phyloP scores from a whole-genome alignment of 2,329 filamentous ascomycete species.

The Paecilomyces formosus region DNA sequence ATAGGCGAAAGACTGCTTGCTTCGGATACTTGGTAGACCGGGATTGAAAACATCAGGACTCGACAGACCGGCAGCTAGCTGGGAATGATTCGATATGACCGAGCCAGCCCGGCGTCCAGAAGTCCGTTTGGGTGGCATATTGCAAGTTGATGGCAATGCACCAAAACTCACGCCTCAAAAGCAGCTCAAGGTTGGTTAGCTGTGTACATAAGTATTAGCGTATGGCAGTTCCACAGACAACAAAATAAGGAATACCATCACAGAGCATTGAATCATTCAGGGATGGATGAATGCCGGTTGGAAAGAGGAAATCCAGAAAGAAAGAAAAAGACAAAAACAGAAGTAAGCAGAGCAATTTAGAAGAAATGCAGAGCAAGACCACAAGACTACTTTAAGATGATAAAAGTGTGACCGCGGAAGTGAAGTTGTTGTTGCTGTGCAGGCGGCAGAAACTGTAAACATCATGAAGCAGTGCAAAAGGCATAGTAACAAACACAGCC shows the following conservation, averaged over 20 bases:
- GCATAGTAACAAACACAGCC: not conserved
- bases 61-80: constrained; percentile 5
- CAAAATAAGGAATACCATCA: not conserved
- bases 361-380: not conserved
- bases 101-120: constrained; percentile 10
- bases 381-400: not conserved
- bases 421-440: not conserved
- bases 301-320: not conserved
- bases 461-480: not conserved
- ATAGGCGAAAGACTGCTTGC: constrained; percentile 34
- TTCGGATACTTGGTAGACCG: constrained; percentile 28
- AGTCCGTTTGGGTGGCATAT: constrained; percentile 16
- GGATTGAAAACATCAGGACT: constrained; percentile 17
- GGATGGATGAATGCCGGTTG: not conserved
- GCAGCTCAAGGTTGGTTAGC: not conserved
- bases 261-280: not conserved
- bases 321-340: too few relatives aligned
- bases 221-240: not conserved
- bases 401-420: not conserved
- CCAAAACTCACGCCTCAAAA: not conserved
- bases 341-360: not conserved
- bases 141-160: not conserved
- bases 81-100: constrained; percentile 5
- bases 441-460: not conserved
- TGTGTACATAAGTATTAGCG: not conserved